These are phyloP conservation scores for Cyclotella distinguenda DNA, from an alignment of 108 stramenopile genomes.

Conservation along the genomic window DNA sequence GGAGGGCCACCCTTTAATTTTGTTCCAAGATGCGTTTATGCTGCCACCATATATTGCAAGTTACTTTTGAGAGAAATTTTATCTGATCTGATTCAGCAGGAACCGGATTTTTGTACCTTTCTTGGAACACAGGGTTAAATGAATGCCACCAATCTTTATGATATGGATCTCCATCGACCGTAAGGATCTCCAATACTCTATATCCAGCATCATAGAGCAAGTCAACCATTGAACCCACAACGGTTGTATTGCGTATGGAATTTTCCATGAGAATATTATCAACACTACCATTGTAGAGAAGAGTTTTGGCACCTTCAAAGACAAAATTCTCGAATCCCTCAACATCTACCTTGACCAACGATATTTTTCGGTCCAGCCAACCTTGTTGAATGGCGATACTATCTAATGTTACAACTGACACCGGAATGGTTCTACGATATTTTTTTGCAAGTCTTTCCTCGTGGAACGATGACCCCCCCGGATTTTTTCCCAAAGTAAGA, in stretches of 20 bases:
- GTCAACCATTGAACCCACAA: slow-evolving; percentile 7
- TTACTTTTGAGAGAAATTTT: slow-evolving; percentile 26
- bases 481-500: slow-evolving; percentile 34
- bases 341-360: slow-evolving; percentile 38
- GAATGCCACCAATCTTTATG: slow-evolving; percentile 29
- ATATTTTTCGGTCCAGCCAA: slow-evolving; percentile 25
- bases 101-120: neutral
- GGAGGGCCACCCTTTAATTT: no score
- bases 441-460: slow-evolving; percentile 33
- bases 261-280: slow-evolving; percentile 45
- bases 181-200: slow-evolving; percentile 11
- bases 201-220: slow-evolving; percentile 25
- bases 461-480: slow-evolving; percentile 26
- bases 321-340: slow-evolving; percentile 31
- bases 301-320: slow-evolving; percentile 21
- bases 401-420: slow-evolving; percentile 27
- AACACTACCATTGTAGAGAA: slow-evolving; percentile 14
- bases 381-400: slow-evolving; percentile 26
- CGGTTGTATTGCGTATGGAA: slow-evolving; percentile 6
- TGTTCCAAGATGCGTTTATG: neutral
- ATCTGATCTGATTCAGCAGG: slow-evolving; percentile 4
- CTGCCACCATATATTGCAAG: slow-evolving; percentile 34
- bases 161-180: slow-evolving; percentile 40
- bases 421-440: slow-evolving; percentile 26
- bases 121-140: neutral